phyloP scores from a whole-genome alignment of 1,284 basidiomycete species.

The Trichosporon faecale region DNA sequence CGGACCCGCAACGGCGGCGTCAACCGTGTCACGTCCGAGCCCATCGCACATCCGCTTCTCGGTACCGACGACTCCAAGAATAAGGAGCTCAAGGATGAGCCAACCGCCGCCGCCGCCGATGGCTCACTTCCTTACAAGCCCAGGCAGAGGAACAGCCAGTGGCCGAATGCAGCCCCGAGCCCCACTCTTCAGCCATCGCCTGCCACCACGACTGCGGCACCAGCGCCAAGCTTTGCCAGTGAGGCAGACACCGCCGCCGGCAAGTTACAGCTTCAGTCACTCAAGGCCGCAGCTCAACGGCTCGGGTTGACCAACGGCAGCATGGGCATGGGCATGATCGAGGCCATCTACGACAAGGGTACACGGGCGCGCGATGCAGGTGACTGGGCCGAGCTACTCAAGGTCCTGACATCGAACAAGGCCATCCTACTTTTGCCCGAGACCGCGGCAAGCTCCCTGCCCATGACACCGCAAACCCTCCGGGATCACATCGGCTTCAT shows the following conservation, averaged over 20 bases:
- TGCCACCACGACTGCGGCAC: background rate
- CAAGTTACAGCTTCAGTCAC: constrained; percentile 67
- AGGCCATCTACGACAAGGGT: constrained; percentile 67
- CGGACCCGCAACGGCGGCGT: constrained; percentile 17
- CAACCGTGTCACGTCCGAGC: constrained; percentile 22
- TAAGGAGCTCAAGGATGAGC: background rate
- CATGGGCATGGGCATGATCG: constrained; percentile 78
- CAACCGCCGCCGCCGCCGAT: constrained; percentile 1
- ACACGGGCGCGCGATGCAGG: constrained; percentile 61
- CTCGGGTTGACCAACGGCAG: constrained; percentile 67
- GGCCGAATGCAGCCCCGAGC: background rate
- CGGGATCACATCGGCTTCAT: constrained; percentile 70
- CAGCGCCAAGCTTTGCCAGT: background rate
- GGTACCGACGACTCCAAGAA: constrained; percentile 26
- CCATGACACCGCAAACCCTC: constrained; percentile 68
- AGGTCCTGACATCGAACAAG: constrained; percentile 60
- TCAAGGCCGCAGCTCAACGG: constrained; percentile 73
- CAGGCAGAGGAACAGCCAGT: constrained; percentile 14
- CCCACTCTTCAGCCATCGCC: background rate
- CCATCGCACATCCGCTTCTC: constrained; percentile 44
- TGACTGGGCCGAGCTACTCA: constrained; percentile 76
- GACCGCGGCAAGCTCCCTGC: constrained; percentile 55
- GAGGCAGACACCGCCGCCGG: constrained; percentile 16
- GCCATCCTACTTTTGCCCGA: constrained; percentile 73
- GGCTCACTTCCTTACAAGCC: constrained; percentile 20